phyloP scores from a whole-genome alignment of 805 yeast genomes.

The Candida broadrunensis region DNA sequence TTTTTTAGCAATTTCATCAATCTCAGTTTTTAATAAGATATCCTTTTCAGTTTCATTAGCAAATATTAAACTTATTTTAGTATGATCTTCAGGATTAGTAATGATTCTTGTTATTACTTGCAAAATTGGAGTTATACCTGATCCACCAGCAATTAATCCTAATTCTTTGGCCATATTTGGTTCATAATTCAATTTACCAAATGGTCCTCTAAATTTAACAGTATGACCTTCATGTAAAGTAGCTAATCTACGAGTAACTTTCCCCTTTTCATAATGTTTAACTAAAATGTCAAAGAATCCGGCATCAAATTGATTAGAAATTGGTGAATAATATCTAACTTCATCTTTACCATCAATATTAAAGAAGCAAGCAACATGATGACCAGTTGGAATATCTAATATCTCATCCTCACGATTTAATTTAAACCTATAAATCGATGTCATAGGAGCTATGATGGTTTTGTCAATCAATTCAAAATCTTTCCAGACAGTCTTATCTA shows the following conservation, averaged over 20 bases:
- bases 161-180: slow-evolving; percentile 60
- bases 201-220: slow-evolving; percentile 75
- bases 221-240: slow-evolving; percentile 59
- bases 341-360: slow-evolving; percentile 48
- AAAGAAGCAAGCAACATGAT: slow-evolving; percentile 63
- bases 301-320: slow-evolving; percentile 62
- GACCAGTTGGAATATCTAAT: slow-evolving; percentile 70
- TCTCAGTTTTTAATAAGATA: slow-evolving; percentile 66
- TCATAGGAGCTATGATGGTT: slow-evolving; percentile 66
- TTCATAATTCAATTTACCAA: slow-evolving; percentile 63
- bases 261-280: slow-evolving; percentile 72
- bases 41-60: slow-evolving; percentile 79
- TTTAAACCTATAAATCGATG: slow-evolving; percentile 73
- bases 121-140: slow-evolving; percentile 87
- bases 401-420: slow-evolving; percentile 58
- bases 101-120: slow-evolving; percentile 72
- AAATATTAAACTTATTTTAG: slow-evolving; percentile 59
- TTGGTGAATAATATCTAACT: slow-evolving; percentile 73
- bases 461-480: slow-evolving; percentile 70
- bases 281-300: slow-evolving; percentile 78
- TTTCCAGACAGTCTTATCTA: slow-evolving; percentile 55
- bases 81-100: slow-evolving; percentile 64
- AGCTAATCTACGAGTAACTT: slow-evolving; percentile 67
- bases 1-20: slow-evolving; percentile 63
- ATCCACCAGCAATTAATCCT: slow-evolving; percentile 78